Evolutionary conservation across 176 grass and related monocot genomes (phyloP).

Genomic region (Typha latifolia): DNA sequence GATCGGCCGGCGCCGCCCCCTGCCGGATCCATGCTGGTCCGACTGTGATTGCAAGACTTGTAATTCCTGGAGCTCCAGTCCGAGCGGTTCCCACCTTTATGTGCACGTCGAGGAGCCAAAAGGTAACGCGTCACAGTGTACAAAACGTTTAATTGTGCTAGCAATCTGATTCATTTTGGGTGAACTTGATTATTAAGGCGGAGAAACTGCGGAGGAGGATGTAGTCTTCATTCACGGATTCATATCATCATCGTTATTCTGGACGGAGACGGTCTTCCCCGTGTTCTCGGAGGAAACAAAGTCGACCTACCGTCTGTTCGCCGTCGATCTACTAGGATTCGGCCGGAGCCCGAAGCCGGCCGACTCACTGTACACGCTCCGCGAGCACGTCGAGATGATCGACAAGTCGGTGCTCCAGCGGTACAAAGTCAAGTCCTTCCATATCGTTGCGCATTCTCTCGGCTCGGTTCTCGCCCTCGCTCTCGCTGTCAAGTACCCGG

Average conservation of each 20-base stretch:
- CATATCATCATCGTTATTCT: constrained; percentile 87
- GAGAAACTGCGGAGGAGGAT: constrained; percentile 26
- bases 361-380: constrained; percentile 88
- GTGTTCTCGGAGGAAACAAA: constrained; percentile 40
- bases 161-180: not conserved
- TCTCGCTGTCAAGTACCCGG: constrained; percentile 68
- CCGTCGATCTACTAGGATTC: constrained; percentile 85
- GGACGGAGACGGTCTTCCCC: constrained; percentile 94
- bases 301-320: constrained; percentile 50
- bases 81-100: constrained; percentile 39
- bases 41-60: constrained; percentile 96
- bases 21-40: constrained; percentile 64
- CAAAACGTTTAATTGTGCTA: not conserved
- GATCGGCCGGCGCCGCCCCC: constrained; percentile 28
- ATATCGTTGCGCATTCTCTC: constrained; percentile 82
- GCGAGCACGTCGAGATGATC: constrained; percentile 88
- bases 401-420: constrained; percentile 70
- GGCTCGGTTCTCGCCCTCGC: constrained; percentile 78
- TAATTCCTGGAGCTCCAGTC: constrained; percentile 54
- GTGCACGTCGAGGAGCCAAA: constrained; percentile 55
- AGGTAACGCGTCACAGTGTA: constrained; percentile 7
- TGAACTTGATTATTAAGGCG: no score
- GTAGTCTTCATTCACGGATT: constrained; percentile 95
- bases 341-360: constrained; percentile 84
- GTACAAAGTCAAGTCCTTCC: constrained; percentile 45